Conservation (phyloP, 1,139 yeast species). For the Taphrina pruni region DNA sequence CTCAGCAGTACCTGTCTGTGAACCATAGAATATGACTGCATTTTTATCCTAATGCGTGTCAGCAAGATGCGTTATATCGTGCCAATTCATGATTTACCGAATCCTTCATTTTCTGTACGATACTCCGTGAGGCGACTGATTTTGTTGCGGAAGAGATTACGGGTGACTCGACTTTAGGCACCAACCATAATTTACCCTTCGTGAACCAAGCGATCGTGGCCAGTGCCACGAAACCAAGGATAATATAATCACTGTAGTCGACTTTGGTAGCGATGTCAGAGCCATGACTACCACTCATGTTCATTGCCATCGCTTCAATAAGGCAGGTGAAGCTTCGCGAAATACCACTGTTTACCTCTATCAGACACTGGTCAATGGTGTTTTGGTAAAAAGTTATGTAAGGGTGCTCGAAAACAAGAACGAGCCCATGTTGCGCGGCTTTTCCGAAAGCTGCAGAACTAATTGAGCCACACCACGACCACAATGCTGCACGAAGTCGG, state of each 20-base stretch:
- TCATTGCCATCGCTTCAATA: no score
- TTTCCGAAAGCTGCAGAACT: background rate
- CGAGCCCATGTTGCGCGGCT: background rate
- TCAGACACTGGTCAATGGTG: no score
- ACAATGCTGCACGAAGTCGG: no score
- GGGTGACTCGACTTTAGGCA: conserved; percentile 67
- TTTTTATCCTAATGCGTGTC: conserved; percentile 60
- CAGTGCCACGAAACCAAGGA: conserved; percentile 66
- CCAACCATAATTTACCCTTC: conserved; percentile 66
- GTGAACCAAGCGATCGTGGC: conserved; percentile 72
- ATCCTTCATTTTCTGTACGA: conserved; percentile 65
- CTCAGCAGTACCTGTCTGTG: conserved; percentile 99
- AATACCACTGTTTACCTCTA: no score
- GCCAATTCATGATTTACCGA: conserved; percentile 50
- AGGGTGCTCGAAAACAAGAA: background rate
- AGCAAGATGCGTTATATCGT: background rate
- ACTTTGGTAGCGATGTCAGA: conserved; percentile 13
- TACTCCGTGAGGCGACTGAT: conserved; percentile 50
- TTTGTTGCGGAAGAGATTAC: conserved; percentile 49
- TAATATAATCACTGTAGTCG: conserved; percentile 61
- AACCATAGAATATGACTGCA: conserved; percentile 83
- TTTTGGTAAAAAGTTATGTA: background rate
- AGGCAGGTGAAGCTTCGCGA: no score
- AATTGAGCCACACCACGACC: background rate
- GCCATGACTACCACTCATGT: no score